Evolutionary conservation across 768 basidiomycete genomes (phyloP).

Genomic region (Gyrodon lividus): DNA sequence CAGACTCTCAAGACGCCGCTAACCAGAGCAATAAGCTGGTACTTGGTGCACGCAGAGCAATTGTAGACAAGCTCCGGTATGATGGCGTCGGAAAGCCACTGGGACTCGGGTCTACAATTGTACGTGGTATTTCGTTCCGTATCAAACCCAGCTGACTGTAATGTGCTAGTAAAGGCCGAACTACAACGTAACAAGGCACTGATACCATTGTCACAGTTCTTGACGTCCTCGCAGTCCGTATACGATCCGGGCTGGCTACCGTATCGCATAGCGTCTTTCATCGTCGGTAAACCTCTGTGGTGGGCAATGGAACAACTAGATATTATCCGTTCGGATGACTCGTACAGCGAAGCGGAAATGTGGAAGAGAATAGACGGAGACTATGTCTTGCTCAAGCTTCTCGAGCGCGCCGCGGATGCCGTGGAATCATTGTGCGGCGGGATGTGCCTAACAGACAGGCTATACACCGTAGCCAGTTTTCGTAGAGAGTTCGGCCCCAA

Average conservation of each 20-base stretch:
- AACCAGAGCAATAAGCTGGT: constrained; percentile 51
- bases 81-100: constrained; percentile 76
- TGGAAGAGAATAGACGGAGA: constrained; percentile 68
- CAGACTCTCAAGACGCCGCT: constrained; percentile 11
- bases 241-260: constrained; percentile 72
- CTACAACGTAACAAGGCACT: constrained; percentile 46
- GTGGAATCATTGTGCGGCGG: constrained; percentile 46
- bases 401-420: constrained; percentile 65
- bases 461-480: constrained; percentile 66
- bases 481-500: constrained; percentile 51
- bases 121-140: constrained; percentile 42
- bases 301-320: constrained; percentile 84
- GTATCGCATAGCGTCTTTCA: constrained; percentile 62
- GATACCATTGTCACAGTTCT: constrained; percentile 53
- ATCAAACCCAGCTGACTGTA: constrained; percentile 22
- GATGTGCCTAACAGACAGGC: constrained; percentile 48
- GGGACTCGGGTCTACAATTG: constrained; percentile 67
- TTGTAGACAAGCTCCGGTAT: constrained; percentile 61
- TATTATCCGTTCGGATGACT: constrained; percentile 62
- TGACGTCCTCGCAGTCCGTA: constrained; percentile 56
- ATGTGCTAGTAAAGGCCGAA: constrained; percentile 66
- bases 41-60: constrained; percentile 49
- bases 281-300: constrained; percentile 80
- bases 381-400: constrained; percentile 63
- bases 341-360: constrained; percentile 40